Evolutionary conservation across 805 yeast species (phyloP).

Genomic region (Nakazawaea ishiwadae): DNA sequence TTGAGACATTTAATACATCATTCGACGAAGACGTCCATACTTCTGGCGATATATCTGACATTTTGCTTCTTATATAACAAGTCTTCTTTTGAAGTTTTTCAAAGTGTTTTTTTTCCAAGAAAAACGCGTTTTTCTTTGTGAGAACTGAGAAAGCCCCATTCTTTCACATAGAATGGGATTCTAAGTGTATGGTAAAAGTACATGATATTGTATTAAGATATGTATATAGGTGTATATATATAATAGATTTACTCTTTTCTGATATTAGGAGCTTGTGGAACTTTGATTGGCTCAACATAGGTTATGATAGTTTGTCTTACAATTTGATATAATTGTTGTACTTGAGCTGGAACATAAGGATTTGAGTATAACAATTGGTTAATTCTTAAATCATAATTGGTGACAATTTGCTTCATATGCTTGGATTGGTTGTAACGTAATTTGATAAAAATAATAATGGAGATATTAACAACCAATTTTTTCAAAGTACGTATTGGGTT

Average conservation of each 20-base stretch:
- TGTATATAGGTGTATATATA: no score
- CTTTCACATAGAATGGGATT: no score
- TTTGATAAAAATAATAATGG: constrained; percentile 53
- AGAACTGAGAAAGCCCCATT: no score
- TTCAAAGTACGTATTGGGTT: constrained; percentile 25
- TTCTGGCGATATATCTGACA: constrained; percentile 39
- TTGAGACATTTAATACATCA: constrained; percentile 54
- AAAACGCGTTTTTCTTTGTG: no score
- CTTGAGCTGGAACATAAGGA: constrained; percentile 30
- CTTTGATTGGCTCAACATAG: constrained; percentile 9
- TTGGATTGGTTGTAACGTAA: constrained; percentile 54
- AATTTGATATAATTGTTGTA: constrained; percentile 1
- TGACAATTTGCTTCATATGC: constrained; percentile 46
- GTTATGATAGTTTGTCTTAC: constrained; percentile 1
- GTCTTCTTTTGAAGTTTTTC: background rate
- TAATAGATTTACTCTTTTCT: constrained; percentile 3
- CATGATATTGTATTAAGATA: no score
- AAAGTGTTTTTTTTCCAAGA: background rate
- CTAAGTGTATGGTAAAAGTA: no score
- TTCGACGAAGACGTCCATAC: constrained; percentile 75
- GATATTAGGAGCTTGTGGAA: constrained; percentile 3
- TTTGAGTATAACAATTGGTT: constrained; percentile 30
- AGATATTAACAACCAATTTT: constrained; percentile 33
- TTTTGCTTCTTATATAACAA: background rate
- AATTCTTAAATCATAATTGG: constrained; percentile 38